phyloP scores from a whole-genome alignment of 2,329 filamentous ascomycete genomes.

The Lasiodiplodia gonubiensis region DNA sequence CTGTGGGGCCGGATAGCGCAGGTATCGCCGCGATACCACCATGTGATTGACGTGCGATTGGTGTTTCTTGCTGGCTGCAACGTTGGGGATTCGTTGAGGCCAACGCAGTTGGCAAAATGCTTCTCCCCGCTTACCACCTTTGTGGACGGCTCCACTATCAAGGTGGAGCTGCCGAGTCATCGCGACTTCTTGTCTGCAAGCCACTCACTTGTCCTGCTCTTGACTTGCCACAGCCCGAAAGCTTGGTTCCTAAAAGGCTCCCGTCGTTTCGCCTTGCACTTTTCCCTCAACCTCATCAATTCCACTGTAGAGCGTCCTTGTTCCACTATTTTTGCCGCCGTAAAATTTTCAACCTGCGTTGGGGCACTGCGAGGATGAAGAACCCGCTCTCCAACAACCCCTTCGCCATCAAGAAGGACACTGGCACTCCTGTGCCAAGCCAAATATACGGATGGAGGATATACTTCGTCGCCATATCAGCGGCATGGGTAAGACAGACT shows the following conservation, averaged over 20 bases:
- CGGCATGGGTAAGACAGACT: constrained; percentile 56
- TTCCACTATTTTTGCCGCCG: background rate
- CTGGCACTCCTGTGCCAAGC: background rate
- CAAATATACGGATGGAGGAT: constrained; percentile 75
- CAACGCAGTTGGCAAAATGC: constrained; percentile 21
- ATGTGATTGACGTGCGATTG: background rate
- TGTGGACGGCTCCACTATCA: background rate
- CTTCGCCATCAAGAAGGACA: constrained; percentile 12
- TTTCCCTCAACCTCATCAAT: background rate
- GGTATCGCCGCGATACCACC: background rate
- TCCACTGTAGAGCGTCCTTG: background rate
- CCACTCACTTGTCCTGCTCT: background rate
- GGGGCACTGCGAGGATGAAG: constrained; percentile 2
- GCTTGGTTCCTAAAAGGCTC: background rate
- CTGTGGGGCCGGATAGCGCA: constrained; percentile 4
- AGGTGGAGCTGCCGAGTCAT: constrained; percentile 19
- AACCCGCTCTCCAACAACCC: constrained; percentile 19
- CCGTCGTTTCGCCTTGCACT: constrained; percentile 14
- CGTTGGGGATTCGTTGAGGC: constrained; percentile 3
- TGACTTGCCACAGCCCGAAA: background rate
- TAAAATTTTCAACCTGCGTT: background rate
- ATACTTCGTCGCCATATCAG: constrained; percentile 69
- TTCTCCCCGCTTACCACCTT: constrained; percentile 9
- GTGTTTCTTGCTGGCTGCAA: background rate
- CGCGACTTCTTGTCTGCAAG: background rate